A percentile compares a stretch with the other conserved stretches of the same genome.
phyloP scores from a whole-genome alignment of 2,329 filamentous ascomycete genomes.

The Plectosphaerella plurivora region DNA sequence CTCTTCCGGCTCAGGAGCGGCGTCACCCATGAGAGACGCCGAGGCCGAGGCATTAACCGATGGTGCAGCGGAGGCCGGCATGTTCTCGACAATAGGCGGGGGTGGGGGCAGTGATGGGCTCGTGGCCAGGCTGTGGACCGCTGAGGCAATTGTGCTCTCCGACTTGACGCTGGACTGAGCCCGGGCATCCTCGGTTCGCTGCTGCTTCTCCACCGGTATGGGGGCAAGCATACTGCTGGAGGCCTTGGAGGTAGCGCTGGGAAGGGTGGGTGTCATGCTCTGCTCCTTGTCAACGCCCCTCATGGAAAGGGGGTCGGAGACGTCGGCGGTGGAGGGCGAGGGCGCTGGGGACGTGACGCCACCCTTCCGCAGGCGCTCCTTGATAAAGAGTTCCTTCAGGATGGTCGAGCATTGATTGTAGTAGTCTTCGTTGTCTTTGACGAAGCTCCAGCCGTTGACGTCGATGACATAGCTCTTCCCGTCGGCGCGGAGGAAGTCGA shows the following conservation, averaged over 20 bases:
- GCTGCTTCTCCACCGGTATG: conserved; percentile 5
- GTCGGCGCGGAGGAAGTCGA: conserved; percentile 83
- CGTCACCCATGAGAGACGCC: conserved; percentile 29
- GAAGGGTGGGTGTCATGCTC: conserved; percentile 10
- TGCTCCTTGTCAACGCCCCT: conserved; percentile 35
- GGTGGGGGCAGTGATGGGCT: conserved; percentile 29
- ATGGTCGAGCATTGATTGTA: conserved; percentile 89
- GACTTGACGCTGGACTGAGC: conserved; percentile 22
- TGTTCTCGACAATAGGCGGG: conserved; percentile 16
- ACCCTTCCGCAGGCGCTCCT: conserved; percentile 64
- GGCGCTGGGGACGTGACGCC: conserved; percentile 54
- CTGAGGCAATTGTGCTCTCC: conserved; percentile 25
- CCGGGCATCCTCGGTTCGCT: conserved; percentile 10
- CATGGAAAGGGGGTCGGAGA: conserved; percentile 24
- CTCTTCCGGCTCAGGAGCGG: conserved; percentile 26
- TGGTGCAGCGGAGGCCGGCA: conserved; percentile 31
- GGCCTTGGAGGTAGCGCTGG: conserved; percentile 5
- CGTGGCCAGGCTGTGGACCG: conserved; percentile 28
- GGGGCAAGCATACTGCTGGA: conserved; percentile 4
- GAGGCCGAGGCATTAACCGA: conserved; percentile 30
- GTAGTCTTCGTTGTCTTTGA: conserved; percentile 98
- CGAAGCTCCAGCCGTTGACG: conserved; percentile 99
- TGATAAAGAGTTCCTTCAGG: conserved; percentile 80
- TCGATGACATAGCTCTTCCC: conserved; percentile 97
- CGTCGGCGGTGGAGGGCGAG: conserved; percentile 41